Conservation (phyloP, 1,284 basidiomycete species). For the Trametes versicolor region DNA sequence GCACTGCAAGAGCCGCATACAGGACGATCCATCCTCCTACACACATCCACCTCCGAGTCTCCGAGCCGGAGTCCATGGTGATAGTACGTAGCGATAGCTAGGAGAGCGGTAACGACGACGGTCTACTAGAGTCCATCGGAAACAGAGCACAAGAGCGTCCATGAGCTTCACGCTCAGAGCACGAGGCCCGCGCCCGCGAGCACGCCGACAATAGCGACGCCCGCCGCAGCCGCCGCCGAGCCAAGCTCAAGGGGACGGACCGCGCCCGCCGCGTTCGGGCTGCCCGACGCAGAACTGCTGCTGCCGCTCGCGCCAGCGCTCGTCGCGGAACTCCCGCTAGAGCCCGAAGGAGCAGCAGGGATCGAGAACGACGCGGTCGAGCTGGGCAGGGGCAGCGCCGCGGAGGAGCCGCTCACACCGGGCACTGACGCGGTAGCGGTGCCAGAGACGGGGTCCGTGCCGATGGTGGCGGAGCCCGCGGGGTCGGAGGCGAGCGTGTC, state of each 20-base stretch:
- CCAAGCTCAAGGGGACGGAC: constrained; percentile 15
- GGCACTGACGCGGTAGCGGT: background rate
- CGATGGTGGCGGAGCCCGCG: background rate
- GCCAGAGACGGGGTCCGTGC: background rate
- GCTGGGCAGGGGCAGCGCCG: too few species aligned
- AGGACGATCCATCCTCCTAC: constrained; percentile 13
- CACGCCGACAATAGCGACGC: constrained; percentile 24
- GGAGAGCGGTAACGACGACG: background rate
- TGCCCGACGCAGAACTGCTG: background rate
- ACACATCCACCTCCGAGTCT: background rate
- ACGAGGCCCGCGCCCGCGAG: constrained; percentile 26
- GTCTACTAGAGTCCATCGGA: constrained; percentile 9
- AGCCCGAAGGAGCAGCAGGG: background rate
- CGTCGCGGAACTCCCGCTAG: background rate
- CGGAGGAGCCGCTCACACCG: background rate
- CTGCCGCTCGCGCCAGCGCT: background rate
- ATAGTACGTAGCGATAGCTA: background rate
- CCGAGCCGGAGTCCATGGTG: background rate
- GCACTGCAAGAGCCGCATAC: constrained; percentile 19
- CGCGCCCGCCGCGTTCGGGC: constrained; percentile 15
- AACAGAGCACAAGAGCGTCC: too few species aligned
- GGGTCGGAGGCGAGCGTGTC: background rate
- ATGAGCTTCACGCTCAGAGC: constrained; percentile 18
- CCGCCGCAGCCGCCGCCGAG: constrained; percentile 17
- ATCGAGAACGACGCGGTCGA: background rate